These are phyloP conservation scores for Chrysochromulina parva DNA, from an alignment of 78 protist genomes.

Conservation along the genomic window DNA sequence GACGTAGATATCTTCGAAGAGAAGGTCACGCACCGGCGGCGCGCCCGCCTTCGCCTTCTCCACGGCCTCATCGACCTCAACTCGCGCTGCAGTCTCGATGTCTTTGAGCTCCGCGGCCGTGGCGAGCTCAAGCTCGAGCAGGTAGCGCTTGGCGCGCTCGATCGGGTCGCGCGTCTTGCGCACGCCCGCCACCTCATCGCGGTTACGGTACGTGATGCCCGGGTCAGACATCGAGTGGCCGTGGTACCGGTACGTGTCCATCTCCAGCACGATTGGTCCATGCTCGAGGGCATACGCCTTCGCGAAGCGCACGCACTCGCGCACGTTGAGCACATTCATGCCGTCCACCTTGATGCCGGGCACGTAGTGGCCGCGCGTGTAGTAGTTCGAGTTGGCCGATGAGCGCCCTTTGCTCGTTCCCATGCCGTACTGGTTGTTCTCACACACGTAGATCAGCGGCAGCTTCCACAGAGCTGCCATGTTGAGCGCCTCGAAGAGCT, in stretches of 20 bases:
- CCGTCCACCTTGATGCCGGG: slow-evolving; percentile 93
- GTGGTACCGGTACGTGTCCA: slow-evolving; percentile 94
- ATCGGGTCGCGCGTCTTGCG: slow-evolving; percentile 20
- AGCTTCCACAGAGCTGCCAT: slow-evolving; percentile 93
- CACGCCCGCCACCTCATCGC: slow-evolving; percentile 30
- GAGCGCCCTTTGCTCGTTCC: slow-evolving; percentile 87
- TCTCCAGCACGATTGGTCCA: slow-evolving; percentile 72
- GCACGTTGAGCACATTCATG: slow-evolving; percentile 89
- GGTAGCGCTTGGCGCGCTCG: slow-evolving; percentile 30
- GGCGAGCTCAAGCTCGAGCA: slow-evolving; percentile 57
- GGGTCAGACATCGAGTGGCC: slow-evolving; percentile 98
- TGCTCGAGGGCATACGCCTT: slow-evolving; percentile 25
- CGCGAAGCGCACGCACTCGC: slow-evolving; percentile 72
- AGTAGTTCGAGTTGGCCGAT: slow-evolving; percentile 82
- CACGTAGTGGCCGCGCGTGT: slow-evolving; percentile 89
- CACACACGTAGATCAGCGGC: slow-evolving; percentile 87
- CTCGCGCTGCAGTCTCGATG: slow-evolving; percentile 43
- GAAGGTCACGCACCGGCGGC: slow-evolving; percentile 47
- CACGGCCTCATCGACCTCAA: slow-evolving; percentile 75
- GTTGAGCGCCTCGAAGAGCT: slow-evolving; percentile 77
- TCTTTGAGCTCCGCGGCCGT: slow-evolving; percentile 81
- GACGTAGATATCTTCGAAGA: slow-evolving; percentile 61
- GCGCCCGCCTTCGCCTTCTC: slow-evolving; percentile 69
- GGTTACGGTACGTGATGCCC: slow-evolving; percentile 85
- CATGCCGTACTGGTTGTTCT: slow-evolving; percentile 97